Percentiles rank a stretch among this genome's conserved stretches.
Evolutionary conservation across 2,329 filamentous ascomycete genomes (phyloP).

Genomic region (Alternaria ethzedia): DNA sequence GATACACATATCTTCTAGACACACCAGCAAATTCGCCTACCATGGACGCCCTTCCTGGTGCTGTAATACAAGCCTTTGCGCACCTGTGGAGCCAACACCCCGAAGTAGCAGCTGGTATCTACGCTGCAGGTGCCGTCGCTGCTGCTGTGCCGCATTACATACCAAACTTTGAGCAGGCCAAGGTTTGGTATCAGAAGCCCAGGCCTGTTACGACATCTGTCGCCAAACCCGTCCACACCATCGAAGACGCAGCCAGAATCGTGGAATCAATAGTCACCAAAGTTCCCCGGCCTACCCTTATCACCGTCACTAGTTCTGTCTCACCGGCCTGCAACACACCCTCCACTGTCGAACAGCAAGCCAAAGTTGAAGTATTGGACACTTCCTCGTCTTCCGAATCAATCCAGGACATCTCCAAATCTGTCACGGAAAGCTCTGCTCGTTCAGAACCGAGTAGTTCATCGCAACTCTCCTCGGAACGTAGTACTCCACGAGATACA

Average conservation of each 20-base stretch:
- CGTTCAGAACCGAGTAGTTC: neutral
- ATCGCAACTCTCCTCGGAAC: neutral
- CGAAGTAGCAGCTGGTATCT: neutral
- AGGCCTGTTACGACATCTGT: neutral
- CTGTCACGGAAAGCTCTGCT: neutral
- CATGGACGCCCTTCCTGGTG: neutral
- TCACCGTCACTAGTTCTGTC: neutral
- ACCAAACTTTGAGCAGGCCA: slow-evolving; percentile 1
- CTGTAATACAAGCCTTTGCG: neutral
- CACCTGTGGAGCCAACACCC: neutral
- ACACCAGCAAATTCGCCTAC: neutral
- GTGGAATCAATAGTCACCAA: neutral
- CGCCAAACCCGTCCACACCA: neutral
- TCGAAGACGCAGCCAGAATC: neutral
- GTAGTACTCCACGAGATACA: neutral
- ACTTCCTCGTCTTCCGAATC: neutral
- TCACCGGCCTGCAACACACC: neutral
- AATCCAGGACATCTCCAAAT: neutral
- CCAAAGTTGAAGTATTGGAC: neutral
- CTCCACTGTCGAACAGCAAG: neutral
- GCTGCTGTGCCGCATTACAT: neutral
- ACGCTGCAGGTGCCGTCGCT: neutral
- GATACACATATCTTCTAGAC: neutral
- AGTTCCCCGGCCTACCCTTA: rapidly evolving
- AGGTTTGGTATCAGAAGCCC: neutral